Percentiles rank a stretch among this genome's conserved stretches.
Evolutionary conservation across 768 basidiomycete genomes (phyloP).

Genomic region (Lactarius akahatsu): DNA sequence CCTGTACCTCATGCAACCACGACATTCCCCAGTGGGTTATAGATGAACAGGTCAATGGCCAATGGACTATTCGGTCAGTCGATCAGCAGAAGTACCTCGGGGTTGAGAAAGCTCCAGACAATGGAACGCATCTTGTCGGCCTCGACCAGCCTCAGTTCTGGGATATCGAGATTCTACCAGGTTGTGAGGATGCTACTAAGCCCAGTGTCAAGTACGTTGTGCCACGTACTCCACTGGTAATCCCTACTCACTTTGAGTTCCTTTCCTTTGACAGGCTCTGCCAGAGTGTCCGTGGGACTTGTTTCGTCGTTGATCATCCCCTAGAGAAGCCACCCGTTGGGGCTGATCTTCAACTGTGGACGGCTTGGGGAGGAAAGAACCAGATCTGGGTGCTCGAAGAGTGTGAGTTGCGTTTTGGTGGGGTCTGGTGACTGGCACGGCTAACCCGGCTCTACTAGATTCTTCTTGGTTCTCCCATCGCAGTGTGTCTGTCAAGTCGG

Average conservation of each 20-base stretch:
- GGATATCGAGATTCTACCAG: neutral
- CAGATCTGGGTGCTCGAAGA: slow-evolving; percentile 3
- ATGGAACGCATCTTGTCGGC: neutral
- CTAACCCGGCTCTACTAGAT: neutral
- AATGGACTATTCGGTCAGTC: neutral
- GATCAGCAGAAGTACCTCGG: neutral
- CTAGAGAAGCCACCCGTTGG: neutral
- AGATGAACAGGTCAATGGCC: neutral
- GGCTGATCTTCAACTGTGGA: neutral
- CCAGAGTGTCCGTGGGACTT: neutral
- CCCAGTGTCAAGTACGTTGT: neutral
- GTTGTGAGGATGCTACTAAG: neutral
- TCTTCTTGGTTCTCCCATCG: too few relatives aligned
- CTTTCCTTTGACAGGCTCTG: neutral
- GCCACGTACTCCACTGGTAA: neutral
- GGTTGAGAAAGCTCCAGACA: neutral
- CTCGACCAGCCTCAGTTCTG: neutral
- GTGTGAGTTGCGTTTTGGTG: neutral
- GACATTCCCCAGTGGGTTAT: neutral
- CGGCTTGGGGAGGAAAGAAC: neutral
- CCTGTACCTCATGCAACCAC: neutral
- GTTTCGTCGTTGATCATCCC: neutral
- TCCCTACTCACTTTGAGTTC: neutral
- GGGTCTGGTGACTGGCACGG: neutral
- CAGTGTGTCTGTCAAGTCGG: too few relatives aligned